phyloP scores from a whole-genome alignment of 1,284 basidiomycete species.

The Ceratobasidium sp. region DNA sequence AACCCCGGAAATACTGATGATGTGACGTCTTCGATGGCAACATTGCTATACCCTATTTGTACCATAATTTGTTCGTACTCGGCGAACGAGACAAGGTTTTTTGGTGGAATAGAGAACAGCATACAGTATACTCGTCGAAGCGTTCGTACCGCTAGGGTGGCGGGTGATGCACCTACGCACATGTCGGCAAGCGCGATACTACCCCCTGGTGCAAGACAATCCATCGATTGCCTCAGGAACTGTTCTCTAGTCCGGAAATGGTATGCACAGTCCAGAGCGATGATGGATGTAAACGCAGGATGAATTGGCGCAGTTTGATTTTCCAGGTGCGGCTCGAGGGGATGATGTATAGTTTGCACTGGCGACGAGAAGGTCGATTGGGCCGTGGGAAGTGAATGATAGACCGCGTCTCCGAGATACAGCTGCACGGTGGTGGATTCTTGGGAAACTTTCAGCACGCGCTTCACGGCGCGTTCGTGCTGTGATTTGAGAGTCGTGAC shows the following conservation, averaged over 20 bases:
- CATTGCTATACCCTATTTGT: slow-evolving; percentile 64
- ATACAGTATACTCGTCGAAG: slow-evolving; percentile 35
- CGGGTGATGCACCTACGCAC: slow-evolving; percentile 57
- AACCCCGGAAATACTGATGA: slow-evolving; percentile 70
- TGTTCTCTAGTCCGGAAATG: slow-evolving; percentile 67
- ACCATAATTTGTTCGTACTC: slow-evolving; percentile 63
- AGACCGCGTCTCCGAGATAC: slow-evolving; percentile 65
- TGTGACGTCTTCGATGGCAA: slow-evolving; percentile 69
- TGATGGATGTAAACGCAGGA: slow-evolving; percentile 53
- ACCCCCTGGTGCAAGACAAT: slow-evolving; percentile 62
- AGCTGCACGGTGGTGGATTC: slow-evolving; percentile 49
- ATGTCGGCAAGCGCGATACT: slow-evolving; percentile 73
- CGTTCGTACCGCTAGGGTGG: slow-evolving; percentile 41
- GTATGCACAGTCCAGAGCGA: slow-evolving; percentile 74
- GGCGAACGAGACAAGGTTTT: slow-evolving; percentile 63
- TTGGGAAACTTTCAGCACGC: slow-evolving; percentile 53
- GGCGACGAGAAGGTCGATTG: slow-evolving; percentile 48
- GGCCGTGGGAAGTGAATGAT: slow-evolving; percentile 59
- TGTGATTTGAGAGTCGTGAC: slow-evolving; percentile 70
- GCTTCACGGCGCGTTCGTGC: slow-evolving; percentile 59
- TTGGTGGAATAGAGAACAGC: slow-evolving; percentile 59
- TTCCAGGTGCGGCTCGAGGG: slow-evolving; percentile 52
- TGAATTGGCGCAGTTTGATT: slow-evolving; percentile 20
- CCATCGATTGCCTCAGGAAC: slow-evolving; percentile 63
- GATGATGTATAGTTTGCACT: slow-evolving; percentile 58